Evolutionary conservation across 2,329 filamentous ascomycete genomes (phyloP), one percentile per base, ranked within the genome.

Genomic region (Penicillium olsonii): DNA sequence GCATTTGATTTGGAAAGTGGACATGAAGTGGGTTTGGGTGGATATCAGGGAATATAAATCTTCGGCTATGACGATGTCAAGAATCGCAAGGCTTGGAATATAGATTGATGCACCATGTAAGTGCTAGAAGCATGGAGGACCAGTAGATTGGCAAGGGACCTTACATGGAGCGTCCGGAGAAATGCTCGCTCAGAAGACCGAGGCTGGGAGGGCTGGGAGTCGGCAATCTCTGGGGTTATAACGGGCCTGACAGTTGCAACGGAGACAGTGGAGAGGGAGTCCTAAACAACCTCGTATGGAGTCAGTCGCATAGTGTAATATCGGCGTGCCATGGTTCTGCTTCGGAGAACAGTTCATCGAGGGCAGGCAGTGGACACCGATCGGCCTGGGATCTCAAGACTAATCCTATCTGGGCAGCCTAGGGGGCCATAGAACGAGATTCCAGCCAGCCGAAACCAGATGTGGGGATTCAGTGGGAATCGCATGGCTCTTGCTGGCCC

Each of bases 391-490:
- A 60, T 60, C 57, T 56, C 17, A 45, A 42, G 42, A 57, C 52
- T 59, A 55, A 46, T 18, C 17, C 33, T 10, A 38, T 51, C 48
- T 42, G 42, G 50, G 40, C 45, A 53, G 51, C 48, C 20, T 53
- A 53, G 49, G 54, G 54, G 51, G 37, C 48, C 40, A 24, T 52
- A 52, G 48, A 46, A 50, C 45, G 54, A 44, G 48, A 57, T 59
- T 49, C 53, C 50, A 60, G 55, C 55, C 55, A 58, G 56, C 58
- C 56, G 48, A 58, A 48, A 51, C 44, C 51, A 58, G 49, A 53
- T 53, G 29, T 60, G 59, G 59, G 57, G 59, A 57, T 49, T 55
- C 47, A 6, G 29, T 50, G 45, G 48, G 45, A 55, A 5, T 53
- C 54, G 52, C 45, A 59, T 57, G 54, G 52, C 52, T 50, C 43